Conservation (phyloP, 306 rosid genomes). For the Lathyrus aphaca region DNA sequence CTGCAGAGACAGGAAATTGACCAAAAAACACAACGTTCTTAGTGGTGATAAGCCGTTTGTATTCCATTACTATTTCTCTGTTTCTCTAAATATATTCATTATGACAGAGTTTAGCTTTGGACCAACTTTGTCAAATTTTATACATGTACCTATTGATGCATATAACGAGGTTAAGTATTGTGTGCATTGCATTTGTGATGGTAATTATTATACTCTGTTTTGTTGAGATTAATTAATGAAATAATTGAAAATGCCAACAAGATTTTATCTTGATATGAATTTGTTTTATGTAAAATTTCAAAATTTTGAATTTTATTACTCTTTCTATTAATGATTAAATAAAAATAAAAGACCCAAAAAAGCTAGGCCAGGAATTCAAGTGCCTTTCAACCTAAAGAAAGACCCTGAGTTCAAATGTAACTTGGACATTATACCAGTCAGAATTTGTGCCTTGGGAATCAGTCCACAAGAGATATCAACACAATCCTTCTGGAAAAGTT, state of each 20-base stretch:
- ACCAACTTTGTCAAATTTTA: constrained; percentile 46
- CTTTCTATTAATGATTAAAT: no score
- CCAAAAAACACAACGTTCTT: constrained; percentile 44
- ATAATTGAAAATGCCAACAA: no score
- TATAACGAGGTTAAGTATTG: constrained; percentile 8
- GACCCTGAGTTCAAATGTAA: no score
- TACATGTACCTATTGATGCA: constrained; percentile 47
- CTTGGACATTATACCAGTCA: no score
- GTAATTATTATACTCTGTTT: background rate
- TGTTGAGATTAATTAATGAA: background rate
- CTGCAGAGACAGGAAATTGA: constrained; percentile 41
- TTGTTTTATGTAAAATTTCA: background rate
- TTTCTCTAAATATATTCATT: constrained; percentile 35
- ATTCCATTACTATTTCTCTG: constrained; percentile 35
- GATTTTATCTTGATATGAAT: background rate
- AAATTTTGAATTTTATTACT: background rate
- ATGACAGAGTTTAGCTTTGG: constrained; percentile 37
- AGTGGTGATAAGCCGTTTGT: constrained; percentile 41
- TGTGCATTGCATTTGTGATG: constrained; percentile 1
- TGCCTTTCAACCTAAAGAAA: no score
- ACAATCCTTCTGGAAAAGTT: no score
- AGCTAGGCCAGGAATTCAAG: no score
- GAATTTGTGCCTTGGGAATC: no score
- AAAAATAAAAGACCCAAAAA: no score
- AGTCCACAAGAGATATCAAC: no score